Conservation (phyloP, 2,329 filamentous ascomycete genomes). For the Balansia obtecta region DNA sequence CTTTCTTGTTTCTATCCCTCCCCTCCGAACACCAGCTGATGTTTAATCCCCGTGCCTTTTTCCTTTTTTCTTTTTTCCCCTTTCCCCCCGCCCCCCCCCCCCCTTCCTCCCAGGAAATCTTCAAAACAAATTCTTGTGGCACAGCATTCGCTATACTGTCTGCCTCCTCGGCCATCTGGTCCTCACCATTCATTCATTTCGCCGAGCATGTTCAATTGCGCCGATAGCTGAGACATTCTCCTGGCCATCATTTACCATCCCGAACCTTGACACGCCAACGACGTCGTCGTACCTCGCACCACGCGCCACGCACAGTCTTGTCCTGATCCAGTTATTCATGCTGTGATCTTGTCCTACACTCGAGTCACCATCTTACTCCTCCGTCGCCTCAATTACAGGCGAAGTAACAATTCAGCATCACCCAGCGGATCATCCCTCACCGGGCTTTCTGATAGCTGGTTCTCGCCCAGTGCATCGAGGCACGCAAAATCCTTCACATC, state of each 20-base stretch:
- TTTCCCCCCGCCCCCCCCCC: background rate
- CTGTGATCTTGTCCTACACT: background rate
- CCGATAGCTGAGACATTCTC: slow-evolving; percentile 6
- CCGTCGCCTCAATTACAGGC: background rate
- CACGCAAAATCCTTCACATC: background rate
- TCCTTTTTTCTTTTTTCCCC: background rate
- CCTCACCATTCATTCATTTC: background rate
- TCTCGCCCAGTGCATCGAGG: background rate
- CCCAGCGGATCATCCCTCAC: background rate
- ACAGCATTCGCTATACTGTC: background rate
- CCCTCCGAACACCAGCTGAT: background rate
- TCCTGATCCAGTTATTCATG: background rate
- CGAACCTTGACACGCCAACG: background rate
- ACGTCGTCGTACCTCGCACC: background rate
- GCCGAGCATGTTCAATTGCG: slow-evolving; percentile 3
- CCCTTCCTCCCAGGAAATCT: background rate
- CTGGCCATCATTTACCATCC: slow-evolving; percentile 3
- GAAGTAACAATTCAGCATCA: background rate
- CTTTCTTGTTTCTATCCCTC: background rate
- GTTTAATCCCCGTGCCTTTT: background rate
- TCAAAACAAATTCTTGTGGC: background rate
- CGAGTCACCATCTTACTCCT: background rate
- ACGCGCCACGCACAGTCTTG: background rate
- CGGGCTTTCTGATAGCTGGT: background rate
- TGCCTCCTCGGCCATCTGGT: background rate